These are phyloP conservation scores for Colletotrichum sp. DNA, from an alignment of 2,329 filamentous ascomycete genomes.

Conservation along the genomic window DNA sequence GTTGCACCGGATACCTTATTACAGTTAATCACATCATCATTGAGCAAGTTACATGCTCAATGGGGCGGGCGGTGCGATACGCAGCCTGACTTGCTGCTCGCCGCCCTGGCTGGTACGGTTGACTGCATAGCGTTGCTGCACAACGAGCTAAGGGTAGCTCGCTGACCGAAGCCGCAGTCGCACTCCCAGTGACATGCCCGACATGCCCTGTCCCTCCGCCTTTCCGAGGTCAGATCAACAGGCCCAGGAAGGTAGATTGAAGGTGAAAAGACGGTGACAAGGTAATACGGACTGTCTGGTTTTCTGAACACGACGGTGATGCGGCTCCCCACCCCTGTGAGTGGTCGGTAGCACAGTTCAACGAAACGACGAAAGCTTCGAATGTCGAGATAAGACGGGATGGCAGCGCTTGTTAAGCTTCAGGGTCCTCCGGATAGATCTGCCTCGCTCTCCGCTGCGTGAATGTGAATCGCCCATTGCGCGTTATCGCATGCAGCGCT, in stretches of 20 bases:
- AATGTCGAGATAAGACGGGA: conserved; percentile 20
- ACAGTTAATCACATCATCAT: conserved; percentile 10
- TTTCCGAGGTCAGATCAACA: background rate
- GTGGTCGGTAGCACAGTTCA: background rate
- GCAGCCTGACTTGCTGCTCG: background rate
- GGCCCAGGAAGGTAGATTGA: background rate
- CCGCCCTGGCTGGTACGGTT: background rate
- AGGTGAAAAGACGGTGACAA: background rate
- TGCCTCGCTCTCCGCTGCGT: conserved; percentile 12
- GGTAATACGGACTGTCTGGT: background rate
- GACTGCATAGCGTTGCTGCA: background rate
- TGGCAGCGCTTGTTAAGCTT: conserved; percentile 19
- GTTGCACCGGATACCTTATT: background rate
- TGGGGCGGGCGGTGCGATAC: background rate
- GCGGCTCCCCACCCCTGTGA: background rate
- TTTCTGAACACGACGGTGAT: background rate
- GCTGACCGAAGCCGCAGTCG: background rate
- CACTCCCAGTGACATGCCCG: background rate
- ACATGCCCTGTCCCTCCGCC: background rate
- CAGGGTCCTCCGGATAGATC: conserved; percentile 20
- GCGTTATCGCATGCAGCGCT: conserved; percentile 21
- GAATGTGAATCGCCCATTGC: conserved; percentile 11
- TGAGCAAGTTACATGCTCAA: conserved; percentile 6
- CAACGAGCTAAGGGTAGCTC: background rate
- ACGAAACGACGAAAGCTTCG: conserved; percentile 12